Conservation (phyloP, 2,329 filamentous ascomycete species). For the Coniochaeta hoffmannii region DNA sequence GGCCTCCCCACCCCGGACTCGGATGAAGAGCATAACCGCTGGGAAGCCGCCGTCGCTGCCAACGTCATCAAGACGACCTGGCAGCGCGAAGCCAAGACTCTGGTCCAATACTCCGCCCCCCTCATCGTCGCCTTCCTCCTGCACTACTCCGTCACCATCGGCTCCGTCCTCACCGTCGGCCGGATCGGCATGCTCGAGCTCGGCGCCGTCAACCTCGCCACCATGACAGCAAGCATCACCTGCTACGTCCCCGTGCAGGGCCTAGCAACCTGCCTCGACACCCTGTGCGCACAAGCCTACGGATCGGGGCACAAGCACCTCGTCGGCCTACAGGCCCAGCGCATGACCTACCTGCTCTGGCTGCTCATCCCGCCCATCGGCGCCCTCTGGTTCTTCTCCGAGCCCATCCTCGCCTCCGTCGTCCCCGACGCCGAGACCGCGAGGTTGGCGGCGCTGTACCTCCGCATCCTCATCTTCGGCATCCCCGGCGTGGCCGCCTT, state of each 20-base stretch:
- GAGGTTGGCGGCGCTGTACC: slow-evolving; percentile 58
- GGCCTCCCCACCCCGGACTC: slow-evolving; percentile 18
- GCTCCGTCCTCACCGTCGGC: slow-evolving; percentile 52
- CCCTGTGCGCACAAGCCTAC: slow-evolving; percentile 67
- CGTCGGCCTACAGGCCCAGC: slow-evolving; percentile 64
- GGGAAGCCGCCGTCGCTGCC: slow-evolving; percentile 59
- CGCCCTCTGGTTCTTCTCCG: slow-evolving; percentile 56
- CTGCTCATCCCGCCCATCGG: slow-evolving; percentile 59
- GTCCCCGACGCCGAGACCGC: slow-evolving; percentile 49
- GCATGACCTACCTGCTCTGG: slow-evolving; percentile 66
- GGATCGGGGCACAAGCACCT: slow-evolving; percentile 62
- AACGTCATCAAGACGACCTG: slow-evolving; percentile 63
- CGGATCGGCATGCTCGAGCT: slow-evolving; percentile 50
- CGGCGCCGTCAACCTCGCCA: slow-evolving; percentile 49
- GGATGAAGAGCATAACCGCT: slow-evolving; percentile 47
- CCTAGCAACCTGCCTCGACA: slow-evolving; percentile 65
- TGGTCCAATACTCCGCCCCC: slow-evolving; percentile 46
- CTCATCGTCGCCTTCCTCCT: slow-evolving; percentile 31
- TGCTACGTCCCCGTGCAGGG: slow-evolving; percentile 56
- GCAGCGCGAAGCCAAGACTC: slow-evolving; percentile 37
- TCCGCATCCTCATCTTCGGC: slow-evolving; percentile 59
- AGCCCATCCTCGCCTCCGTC: slow-evolving; percentile 42
- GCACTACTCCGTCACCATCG: slow-evolving; percentile 53
- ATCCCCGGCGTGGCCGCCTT: slow-evolving; percentile 68
- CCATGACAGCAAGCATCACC: slow-evolving; percentile 56